Conservation (phyloP, 257 asterid genomes). For the Ehretia macrophylla region DNA sequence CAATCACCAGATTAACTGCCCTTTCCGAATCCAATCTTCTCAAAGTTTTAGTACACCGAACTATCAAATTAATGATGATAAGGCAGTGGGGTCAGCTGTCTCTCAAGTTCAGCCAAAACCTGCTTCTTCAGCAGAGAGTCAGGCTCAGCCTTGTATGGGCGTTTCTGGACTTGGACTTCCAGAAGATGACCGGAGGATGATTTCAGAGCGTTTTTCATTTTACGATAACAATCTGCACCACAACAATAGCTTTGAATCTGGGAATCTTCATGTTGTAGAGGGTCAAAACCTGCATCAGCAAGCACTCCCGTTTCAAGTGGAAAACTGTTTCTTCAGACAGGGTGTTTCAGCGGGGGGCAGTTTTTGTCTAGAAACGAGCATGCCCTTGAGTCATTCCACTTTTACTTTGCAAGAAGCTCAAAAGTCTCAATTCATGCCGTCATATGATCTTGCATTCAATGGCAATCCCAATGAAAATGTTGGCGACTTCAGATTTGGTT, state of each 20-base stretch:
- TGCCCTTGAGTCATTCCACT: constrained; percentile 21
- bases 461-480: constrained; percentile 24
- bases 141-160: constrained; percentile 14
- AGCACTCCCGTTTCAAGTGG: constrained; percentile 12
- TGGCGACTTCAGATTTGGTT: constrained; percentile 33
- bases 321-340: constrained; percentile 11
- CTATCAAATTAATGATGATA: constrained; percentile 8
- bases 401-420: constrained; percentile 29
- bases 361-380: constrained; percentile 21
- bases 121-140: constrained; percentile 9
- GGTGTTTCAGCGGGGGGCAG: constrained; percentile 20
- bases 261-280: constrained; percentile 18
- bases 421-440: constrained; percentile 21
- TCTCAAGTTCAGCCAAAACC: constrained; percentile 28
- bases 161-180: constrained; percentile 38
- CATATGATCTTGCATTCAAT: constrained; percentile 22
- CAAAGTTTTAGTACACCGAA: constrained; percentile 2
- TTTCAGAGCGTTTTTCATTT: constrained; percentile 39
- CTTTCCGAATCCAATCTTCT: background rate
- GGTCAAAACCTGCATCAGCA: constrained; percentile 28
- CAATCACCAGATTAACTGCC: constrained; percentile 20
- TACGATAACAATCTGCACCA: constrained; percentile 22
- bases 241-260: background rate
- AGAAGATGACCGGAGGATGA: constrained; percentile 47
- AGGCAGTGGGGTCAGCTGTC: constrained; percentile 8